These are phyloP conservation scores for Scorias spongiosa DNA, from an alignment of 2,329 filamentous ascomycete genomes.

Conservation along the genomic window DNA sequence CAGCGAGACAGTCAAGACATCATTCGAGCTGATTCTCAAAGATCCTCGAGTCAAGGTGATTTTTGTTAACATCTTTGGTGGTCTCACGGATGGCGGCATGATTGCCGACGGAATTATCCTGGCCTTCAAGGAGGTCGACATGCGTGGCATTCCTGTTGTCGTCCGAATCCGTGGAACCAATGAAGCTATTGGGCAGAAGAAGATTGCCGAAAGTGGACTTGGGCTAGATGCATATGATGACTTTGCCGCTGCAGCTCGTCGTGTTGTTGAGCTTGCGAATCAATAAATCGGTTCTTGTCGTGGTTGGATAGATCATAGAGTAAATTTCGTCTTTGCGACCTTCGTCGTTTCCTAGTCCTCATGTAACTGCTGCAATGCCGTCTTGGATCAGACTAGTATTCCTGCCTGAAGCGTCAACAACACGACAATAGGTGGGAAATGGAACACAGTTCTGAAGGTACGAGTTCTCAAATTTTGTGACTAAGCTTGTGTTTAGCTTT, in stretches of 20 bases:
- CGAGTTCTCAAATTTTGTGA: too few relatives aligned
- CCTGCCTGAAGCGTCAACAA: too few relatives aligned
- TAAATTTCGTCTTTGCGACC: too few relatives aligned
- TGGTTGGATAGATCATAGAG: neutral
- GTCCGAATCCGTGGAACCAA: constrained; percentile 63
- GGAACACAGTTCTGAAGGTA: too few relatives aligned
- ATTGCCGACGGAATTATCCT: constrained; percentile 61
- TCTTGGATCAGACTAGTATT: too few relatives aligned
- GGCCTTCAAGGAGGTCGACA: constrained; percentile 53
- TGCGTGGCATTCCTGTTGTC: constrained; percentile 47
- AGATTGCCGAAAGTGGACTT: constrained; percentile 54
- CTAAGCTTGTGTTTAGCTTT: too few relatives aligned
- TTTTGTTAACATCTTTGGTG: constrained; percentile 58
- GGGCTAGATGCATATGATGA: constrained; percentile 56
- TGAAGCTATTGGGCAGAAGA: constrained; percentile 52
- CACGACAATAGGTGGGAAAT: too few relatives aligned
- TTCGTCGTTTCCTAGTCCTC: too few relatives aligned
- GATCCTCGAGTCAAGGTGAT: constrained; percentile 59
- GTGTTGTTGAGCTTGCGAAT: constrained; percentile 45
- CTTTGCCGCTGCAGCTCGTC: constrained; percentile 56
- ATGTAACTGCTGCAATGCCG: too few relatives aligned
- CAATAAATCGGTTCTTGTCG: neutral
- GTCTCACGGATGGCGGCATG: constrained; percentile 63
- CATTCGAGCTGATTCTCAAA: constrained; percentile 56
- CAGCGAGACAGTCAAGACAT: constrained; percentile 59